Conservation (phyloP, 140 eudicot genomes). For the Flaveria floridana region DNA sequence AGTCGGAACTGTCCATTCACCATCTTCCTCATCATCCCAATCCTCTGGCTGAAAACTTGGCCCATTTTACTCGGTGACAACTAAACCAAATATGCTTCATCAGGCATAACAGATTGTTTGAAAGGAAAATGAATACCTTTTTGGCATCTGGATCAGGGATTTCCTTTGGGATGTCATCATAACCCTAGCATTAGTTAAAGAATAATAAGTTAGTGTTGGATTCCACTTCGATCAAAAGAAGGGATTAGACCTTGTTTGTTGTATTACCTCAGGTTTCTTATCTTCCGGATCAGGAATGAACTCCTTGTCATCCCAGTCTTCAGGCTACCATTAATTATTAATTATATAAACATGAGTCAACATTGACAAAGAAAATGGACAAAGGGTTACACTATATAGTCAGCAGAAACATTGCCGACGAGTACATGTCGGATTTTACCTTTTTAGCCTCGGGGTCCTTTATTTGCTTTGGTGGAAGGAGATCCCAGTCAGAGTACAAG, state of each 20-base stretch:
- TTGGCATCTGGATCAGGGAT: conserved; percentile 83
- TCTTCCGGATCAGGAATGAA: conserved; percentile 92
- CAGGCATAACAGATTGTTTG: background rate
- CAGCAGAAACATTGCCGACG: background rate
- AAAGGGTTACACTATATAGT: background rate
- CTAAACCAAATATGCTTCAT: background rate
- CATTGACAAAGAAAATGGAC: background rate
- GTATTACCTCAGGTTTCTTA: conserved; percentile 82
- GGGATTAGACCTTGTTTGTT: background rate
- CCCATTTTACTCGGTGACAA: background rate
- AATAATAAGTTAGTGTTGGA: background rate
- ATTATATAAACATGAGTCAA: background rate
- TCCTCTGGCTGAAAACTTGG: conserved; percentile 71
- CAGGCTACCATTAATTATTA: conserved; percentile 52
- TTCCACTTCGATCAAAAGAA: background rate
- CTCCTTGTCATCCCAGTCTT: conserved; percentile 98
- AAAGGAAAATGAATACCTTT: conserved; percentile 47
- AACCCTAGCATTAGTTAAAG: conserved; percentile 46
- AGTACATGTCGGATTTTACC: conserved; percentile 45
- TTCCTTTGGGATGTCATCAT: conserved; percentile 94
- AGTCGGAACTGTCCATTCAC: conserved; percentile 95
- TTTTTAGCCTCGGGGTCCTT: conserved; percentile 88
- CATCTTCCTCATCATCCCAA: conserved; percentile 99
- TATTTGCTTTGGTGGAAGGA: conserved; percentile 75
- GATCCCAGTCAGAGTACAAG: conserved; percentile 79